Percentiles rank a stretch among this genome's conserved stretches.
Conservation (phyloP, 176 grass and related monocot genomes). For the Ensete ventricosum region DNA sequence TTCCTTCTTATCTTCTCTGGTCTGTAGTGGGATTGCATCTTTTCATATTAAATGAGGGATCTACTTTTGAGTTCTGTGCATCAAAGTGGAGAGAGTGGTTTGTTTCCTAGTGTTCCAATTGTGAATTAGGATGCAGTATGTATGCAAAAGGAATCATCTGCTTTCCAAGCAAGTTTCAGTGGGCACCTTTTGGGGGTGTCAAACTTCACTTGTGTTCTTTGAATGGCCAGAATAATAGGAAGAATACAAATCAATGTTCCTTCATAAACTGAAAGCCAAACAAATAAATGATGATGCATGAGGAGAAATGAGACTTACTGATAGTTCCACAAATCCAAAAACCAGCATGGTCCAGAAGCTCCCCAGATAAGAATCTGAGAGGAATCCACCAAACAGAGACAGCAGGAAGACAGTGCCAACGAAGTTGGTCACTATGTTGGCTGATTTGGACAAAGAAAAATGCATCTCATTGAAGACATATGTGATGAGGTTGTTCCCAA, state of each 20-base stretch:
- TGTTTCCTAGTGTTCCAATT: no score
- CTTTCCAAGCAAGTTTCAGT: no score
- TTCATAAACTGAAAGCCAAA: background rate
- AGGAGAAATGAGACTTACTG: slow-evolving; percentile 28
- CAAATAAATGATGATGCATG: background rate
- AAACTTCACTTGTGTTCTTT: background rate
- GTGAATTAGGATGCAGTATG: no score
- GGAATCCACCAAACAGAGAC: slow-evolving; percentile 74
- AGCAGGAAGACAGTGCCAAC: slow-evolving; percentile 86
- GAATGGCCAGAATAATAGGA: background rate
- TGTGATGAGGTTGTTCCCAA: slow-evolving; percentile 93
- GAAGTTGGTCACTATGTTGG: slow-evolving; percentile 89
- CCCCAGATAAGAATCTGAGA: slow-evolving; percentile 89
- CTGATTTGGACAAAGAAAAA: slow-evolving; percentile 68
- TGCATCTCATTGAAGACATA: slow-evolving; percentile 97
- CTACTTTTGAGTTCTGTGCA: no score
- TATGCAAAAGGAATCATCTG: no score
- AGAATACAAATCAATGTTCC: background rate
- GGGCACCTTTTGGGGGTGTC: background rate
- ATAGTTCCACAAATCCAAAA: slow-evolving; percentile 97
- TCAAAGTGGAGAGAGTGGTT: no score
- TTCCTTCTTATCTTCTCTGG: background rate
- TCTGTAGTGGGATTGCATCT: no score
- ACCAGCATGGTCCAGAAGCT: slow-evolving; percentile 95
- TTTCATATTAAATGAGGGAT: no score